These are phyloP conservation scores for Cryptococcus sp. DNA, from an alignment of 1,284 basidiomycete genomes.

Conservation along the genomic window DNA sequence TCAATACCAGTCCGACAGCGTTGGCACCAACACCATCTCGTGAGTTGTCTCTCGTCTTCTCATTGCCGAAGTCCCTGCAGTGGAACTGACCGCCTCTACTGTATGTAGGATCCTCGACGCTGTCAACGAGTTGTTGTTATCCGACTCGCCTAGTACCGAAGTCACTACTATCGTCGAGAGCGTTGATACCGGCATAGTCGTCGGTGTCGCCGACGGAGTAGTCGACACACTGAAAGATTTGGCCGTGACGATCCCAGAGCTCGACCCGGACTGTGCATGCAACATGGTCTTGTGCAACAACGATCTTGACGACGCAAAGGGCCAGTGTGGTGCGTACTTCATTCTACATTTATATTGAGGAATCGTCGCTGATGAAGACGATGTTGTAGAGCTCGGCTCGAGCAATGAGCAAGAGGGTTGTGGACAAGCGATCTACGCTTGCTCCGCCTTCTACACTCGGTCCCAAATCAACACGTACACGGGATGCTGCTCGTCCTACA, in stretches of 20 bases:
- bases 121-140: constrained; percentile 4
- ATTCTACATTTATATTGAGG: neutral
- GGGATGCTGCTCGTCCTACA: constrained; percentile 6
- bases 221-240: constrained; percentile 1
- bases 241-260: constrained; percentile 7
- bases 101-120: constrained; percentile 4
- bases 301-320: constrained; percentile 3
- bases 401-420: constrained; percentile 7
- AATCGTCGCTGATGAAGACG: neutral
- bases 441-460: constrained; percentile 8
- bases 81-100: no score
- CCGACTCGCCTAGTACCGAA: neutral
- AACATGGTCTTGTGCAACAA: constrained; percentile 9
- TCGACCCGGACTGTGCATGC: constrained; percentile 7
- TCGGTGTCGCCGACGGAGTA: constrained; percentile 5
- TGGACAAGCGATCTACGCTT: constrained; percentile 8
- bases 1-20: constrained; percentile 9
- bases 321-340: constrained; percentile 3
- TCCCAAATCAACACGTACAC: constrained; percentile 6
- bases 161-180: constrained; percentile 7
- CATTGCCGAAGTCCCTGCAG: no score
- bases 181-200: constrained; percentile 4
- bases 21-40: constrained; percentile 5
- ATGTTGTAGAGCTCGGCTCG: neutral
- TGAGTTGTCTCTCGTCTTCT: neutral